phyloP scores from a whole-genome alignment of 129 eudicot genomes.

The Erigeron canadensis region DNA sequence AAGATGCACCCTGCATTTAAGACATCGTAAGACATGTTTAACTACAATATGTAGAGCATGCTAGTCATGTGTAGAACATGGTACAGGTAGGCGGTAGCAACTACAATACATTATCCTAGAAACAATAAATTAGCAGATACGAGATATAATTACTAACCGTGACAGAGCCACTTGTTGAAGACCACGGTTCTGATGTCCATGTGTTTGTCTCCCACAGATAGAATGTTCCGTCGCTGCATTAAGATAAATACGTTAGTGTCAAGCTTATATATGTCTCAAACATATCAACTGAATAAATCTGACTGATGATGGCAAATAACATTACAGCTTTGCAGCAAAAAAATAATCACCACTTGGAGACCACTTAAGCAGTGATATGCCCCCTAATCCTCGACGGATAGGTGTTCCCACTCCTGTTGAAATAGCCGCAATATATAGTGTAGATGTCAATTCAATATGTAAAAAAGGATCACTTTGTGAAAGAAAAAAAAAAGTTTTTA shows the following conservation, averaged over 20 bases:
- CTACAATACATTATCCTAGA: conserved; percentile 1
- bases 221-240: conserved; percentile 90
- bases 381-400: conserved; percentile 95
- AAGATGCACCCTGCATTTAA: conserved; percentile 82
- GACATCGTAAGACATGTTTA: conserved; percentile 23
- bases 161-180: conserved; percentile 91
- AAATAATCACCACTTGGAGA: conserved; percentile 97
- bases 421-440: conserved; percentile 4
- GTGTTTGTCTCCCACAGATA: conserved; percentile 98
- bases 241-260: background rate
- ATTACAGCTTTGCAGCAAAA: conserved; percentile 91
- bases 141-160: conserved; percentile 52
- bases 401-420: conserved; percentile 82
- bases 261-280: conserved; percentile 1
- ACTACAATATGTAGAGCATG: conserved; percentile 5
- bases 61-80: conserved; percentile 1
- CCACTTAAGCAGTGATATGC: conserved; percentile 89
- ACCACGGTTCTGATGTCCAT: conserved; percentile 98
- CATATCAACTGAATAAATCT: conserved; percentile 12
- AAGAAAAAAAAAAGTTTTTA: background rate
- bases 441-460: conserved; percentile 11
- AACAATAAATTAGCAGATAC: background rate
- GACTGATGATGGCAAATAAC: conserved; percentile 21
- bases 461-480: background rate
- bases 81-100: conserved; percentile 15